These are phyloP conservation scores for Kernera saxatilis DNA, from an alignment of 345 rosid species.

Conservation along the genomic window DNA sequence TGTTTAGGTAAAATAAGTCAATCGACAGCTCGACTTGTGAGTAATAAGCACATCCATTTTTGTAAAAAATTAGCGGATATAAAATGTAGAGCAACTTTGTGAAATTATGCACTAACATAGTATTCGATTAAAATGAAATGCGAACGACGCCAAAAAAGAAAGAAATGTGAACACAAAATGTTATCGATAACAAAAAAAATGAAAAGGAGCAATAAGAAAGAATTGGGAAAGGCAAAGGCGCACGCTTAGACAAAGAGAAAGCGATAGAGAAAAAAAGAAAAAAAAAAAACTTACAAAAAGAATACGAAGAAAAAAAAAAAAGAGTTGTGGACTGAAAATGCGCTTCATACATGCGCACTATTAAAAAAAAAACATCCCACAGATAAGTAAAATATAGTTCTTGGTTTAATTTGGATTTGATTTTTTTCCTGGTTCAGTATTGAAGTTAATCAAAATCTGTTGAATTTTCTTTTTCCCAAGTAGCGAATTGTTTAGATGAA, in stretches of 20 bases:
- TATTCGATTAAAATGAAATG: background rate
- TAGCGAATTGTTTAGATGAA: background rate
- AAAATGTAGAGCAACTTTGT: background rate
- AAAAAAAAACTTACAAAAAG: background rate
- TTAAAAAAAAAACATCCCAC: background rate
- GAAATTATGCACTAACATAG: background rate
- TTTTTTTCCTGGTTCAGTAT: background rate
- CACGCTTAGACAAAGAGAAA: constrained; percentile 31
- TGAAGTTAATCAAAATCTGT: background rate
- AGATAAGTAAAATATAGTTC: background rate
- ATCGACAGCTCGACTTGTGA: background rate
- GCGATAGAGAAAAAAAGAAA: background rate
- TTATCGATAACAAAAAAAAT: background rate
- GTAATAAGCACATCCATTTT: background rate
- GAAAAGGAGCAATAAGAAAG: background rate
- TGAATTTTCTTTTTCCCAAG: background rate
- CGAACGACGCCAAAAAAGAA: background rate
- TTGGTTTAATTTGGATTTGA: background rate
- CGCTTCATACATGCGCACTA: constrained; percentile 32
- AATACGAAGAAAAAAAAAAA: background rate
- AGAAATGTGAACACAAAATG: constrained; percentile 9
- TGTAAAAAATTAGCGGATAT: background rate
- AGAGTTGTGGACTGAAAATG: constrained; percentile 26
- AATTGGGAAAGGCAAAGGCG: constrained; percentile 17
- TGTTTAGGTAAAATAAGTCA: background rate